Evolutionary conservation across 139 green algal species (phyloP).

Genomic region (Chlamydomonas schloesseri): DNA sequence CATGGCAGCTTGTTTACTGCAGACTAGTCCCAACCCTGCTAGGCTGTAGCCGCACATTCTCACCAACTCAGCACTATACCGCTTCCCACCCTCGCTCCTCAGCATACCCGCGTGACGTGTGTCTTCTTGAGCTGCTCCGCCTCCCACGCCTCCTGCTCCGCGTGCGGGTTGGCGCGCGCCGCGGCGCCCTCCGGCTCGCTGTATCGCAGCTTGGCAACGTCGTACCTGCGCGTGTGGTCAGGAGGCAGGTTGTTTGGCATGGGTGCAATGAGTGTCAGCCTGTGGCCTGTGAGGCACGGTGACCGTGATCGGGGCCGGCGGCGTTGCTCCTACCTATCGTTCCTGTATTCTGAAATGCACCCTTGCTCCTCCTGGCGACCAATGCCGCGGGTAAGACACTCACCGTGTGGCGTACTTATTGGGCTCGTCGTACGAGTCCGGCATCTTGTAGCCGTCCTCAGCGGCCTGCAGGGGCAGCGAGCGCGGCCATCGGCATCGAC

Average conservation of each 20-base stretch:
- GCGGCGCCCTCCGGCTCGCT: conserved; percentile 40
- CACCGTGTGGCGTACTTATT: conserved; percentile 42
- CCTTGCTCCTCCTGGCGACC: too few species aligned
- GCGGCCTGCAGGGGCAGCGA: conserved; percentile 47
- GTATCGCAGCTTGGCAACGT: conserved; percentile 62
- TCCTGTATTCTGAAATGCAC: too few species aligned
- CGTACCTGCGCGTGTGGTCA: conserved; percentile 14
- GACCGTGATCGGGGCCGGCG: too few species aligned
- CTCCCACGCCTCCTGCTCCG: conserved; percentile 96
- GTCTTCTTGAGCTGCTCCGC: conserved; percentile 87
- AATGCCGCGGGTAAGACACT: too few species aligned
- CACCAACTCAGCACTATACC: background rate
- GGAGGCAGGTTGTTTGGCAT: too few species aligned
- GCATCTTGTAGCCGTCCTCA: conserved; percentile 91
- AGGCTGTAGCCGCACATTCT: background rate
- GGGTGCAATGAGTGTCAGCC: too few species aligned
- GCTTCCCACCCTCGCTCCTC: conserved; percentile 1
- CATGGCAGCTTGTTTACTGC: too few species aligned
- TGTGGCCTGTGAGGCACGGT: too few species aligned
- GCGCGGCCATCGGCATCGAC: too few species aligned
- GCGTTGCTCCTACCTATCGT: too few species aligned
- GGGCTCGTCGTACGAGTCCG: conserved; percentile 81
- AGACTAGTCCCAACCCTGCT: too few species aligned
- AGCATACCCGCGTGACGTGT: conserved; percentile 48
- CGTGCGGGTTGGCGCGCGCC: conserved; percentile 74